Percentiles rank a stretch among this genome's conserved stretches.
Conservation (phyloP, 176 grass and related monocot genomes). For the Juncus effusus region DNA sequence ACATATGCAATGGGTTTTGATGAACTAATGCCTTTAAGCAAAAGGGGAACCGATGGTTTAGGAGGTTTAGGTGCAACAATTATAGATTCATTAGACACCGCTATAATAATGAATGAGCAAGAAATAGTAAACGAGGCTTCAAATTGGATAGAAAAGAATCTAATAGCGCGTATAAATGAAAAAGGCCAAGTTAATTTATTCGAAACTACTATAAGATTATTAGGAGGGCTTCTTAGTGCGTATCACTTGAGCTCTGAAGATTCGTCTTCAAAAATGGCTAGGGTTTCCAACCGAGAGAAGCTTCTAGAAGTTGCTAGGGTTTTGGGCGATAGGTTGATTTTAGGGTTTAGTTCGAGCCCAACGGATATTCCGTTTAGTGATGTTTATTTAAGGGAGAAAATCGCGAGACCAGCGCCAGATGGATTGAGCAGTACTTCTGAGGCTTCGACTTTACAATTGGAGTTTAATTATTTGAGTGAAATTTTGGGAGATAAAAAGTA, state of each 20-base stretch:
- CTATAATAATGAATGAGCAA: constrained; percentile 90
- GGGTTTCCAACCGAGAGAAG: constrained; percentile 45
- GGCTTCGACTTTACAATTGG: constrained; percentile 81
- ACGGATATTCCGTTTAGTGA: constrained; percentile 92
- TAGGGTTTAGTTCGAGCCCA: constrained; percentile 84
- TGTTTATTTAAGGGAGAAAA: constrained; percentile 72
- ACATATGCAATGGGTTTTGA: constrained; percentile 88
- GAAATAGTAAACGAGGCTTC: constrained; percentile 73
- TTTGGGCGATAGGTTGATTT: constrained; percentile 74
- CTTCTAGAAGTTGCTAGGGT: constrained; percentile 76
- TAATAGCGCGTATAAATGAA: constrained; percentile 68
- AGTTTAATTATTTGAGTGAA: constrained; percentile 93
- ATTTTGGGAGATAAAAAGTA: constrained; percentile 89
- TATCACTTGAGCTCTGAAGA: constrained; percentile 77
- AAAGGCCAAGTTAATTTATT: constrained; percentile 98
- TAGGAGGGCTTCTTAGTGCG: constrained; percentile 98
- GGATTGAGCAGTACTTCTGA: constrained; percentile 95
- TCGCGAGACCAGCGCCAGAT: constrained; percentile 78
- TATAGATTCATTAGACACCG: constrained; percentile 90
- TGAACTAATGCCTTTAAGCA: constrained; percentile 87
- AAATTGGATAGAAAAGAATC: constrained; percentile 77
- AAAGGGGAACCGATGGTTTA: constrained; percentile 77
- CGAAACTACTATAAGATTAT: constrained; percentile 93
- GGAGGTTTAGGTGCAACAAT: constrained; percentile 88
- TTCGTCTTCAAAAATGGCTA: constrained; percentile 33